These are phyloP conservation scores for Beauveria brongniartii DNA, from an alignment of 2,329 filamentous ascomycete species.

Conservation along the genomic window DNA sequence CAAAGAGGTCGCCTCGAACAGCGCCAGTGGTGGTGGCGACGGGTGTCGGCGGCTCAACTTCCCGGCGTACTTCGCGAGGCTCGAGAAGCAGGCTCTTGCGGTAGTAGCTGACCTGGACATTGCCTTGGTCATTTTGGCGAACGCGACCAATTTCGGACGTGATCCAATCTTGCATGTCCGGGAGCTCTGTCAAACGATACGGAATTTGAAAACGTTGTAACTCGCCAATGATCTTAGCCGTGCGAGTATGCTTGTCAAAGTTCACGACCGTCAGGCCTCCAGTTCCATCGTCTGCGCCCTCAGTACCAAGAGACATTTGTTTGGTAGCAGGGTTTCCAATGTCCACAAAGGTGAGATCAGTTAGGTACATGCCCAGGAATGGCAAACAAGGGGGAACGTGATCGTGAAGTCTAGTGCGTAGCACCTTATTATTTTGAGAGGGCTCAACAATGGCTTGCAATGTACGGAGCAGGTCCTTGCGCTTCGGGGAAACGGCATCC, in stretches of 20 bases:
- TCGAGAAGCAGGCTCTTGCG: slow-evolving; percentile 79
- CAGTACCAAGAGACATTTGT: slow-evolving; percentile 46
- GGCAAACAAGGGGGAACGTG: slow-evolving; percentile 88
- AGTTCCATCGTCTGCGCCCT: slow-evolving; percentile 53
- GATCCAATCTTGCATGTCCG: slow-evolving; percentile 91
- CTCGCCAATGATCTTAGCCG: slow-evolving; percentile 90
- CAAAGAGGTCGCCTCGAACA: slow-evolving; percentile 36
- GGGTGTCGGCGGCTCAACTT: slow-evolving; percentile 26
- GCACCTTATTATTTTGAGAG: slow-evolving; percentile 80
- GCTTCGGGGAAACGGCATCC: slow-evolving; percentile 79
- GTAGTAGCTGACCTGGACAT: slow-evolving; percentile 59
- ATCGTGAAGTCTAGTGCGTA: slow-evolving; percentile 74
- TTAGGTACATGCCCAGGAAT: slow-evolving; percentile 93
- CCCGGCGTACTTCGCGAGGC: slow-evolving; percentile 50
- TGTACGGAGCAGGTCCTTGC: slow-evolving; percentile 68
- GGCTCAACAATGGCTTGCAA: slow-evolving; percentile 83
- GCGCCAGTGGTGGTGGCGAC: slow-evolving; percentile 22
- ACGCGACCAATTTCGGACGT: slow-evolving; percentile 72
- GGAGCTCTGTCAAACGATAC: slow-evolving; percentile 72
- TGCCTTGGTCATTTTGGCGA: slow-evolving; percentile 48
- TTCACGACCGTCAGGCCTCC: slow-evolving; percentile 78
- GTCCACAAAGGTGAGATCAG: slow-evolving; percentile 89
- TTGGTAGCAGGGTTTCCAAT: slow-evolving; percentile 86
- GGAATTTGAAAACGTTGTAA: slow-evolving; percentile 94
- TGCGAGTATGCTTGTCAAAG: slow-evolving; percentile 94